phyloP scores from a whole-genome alignment of 352 stramenopile species.

The Phytophthora pluvialis region DNA sequence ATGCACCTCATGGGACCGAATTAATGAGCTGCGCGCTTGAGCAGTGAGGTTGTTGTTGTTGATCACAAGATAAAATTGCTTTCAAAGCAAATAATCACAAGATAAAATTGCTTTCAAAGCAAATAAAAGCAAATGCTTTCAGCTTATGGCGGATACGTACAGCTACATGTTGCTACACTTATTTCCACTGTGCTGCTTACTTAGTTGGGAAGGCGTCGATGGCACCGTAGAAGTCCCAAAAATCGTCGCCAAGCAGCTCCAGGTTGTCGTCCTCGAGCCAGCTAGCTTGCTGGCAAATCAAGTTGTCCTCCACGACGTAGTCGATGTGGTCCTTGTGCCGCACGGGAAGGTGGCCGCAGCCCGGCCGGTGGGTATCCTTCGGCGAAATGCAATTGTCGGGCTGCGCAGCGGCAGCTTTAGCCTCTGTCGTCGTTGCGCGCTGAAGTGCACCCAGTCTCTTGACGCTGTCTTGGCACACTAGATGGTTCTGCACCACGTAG shows the following conservation, averaged over 20 bases:
- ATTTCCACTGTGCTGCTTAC: conserved; percentile 2
- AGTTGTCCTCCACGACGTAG: conserved; percentile 83
- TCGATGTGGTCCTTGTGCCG: conserved; percentile 85
- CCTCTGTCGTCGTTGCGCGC: conserved; percentile 18
- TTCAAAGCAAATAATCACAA: conserved; percentile 21
- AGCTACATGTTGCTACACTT: background rate
- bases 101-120: conserved; percentile 16
- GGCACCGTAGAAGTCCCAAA: conserved; percentile 85
- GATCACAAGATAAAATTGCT: conserved; percentile 13
- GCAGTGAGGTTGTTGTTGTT: conserved; percentile 7
- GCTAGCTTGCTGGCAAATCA: conserved; percentile 74
- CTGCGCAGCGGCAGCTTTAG: conserved; percentile 1
- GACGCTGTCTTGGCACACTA: conserved; percentile 80
- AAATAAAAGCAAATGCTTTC: conserved; percentile 24
- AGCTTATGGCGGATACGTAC: conserved; percentile 1
- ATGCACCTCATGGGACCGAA: conserved; percentile 44
- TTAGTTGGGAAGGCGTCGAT: conserved; percentile 59
- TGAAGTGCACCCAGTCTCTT: conserved; percentile 50
- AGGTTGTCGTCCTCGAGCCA: conserved; percentile 65
- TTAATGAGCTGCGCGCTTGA: conserved; percentile 19
- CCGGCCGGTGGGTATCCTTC: conserved; percentile 62
- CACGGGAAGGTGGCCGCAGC: conserved; percentile 75
- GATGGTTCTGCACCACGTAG: conserved; percentile 85
- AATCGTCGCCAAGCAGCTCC: conserved; percentile 78
- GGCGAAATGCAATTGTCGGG: conserved; percentile 33